These are phyloP conservation scores for Sesbania bispinosa DNA, from an alignment of 306 rosid genomes.

Conservation along the genomic window DNA sequence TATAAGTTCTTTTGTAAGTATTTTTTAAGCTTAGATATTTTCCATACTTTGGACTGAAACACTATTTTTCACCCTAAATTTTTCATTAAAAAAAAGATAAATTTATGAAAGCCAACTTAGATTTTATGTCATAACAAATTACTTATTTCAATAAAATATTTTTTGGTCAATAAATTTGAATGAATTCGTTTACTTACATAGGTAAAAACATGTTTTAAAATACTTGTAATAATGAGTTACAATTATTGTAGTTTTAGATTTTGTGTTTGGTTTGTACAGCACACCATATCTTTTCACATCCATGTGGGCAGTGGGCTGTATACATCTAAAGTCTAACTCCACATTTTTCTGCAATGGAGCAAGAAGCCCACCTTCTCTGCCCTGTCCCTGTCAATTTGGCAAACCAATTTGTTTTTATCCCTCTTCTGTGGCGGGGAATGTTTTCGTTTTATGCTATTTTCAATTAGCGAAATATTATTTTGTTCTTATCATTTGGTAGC, in stretches of 20 bases:
- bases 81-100: too few species aligned
- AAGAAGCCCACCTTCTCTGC: neutral
- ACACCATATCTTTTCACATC: neutral
- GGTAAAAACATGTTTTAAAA: too few species aligned
- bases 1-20: too few species aligned
- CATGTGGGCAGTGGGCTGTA: neutral
- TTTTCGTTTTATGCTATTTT: neutral
- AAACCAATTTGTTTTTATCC: constrained; percentile 1
- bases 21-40: too few species aligned
- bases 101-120: too few species aligned
- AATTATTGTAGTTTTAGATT: neutral
- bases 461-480: neutral
- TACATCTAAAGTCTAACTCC: neutral
- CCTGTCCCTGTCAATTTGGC: neutral
- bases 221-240: neutral
- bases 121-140: too few species aligned
- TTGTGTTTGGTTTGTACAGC: neutral
- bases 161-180: too few species aligned
- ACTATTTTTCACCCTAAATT: too few species aligned
- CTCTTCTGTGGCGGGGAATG: neutral
- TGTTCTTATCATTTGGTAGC: neutral
- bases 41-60: too few species aligned
- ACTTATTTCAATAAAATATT: too few species aligned
- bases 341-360: neutral
- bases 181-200: too few species aligned